Base-by-base conservation (phyloP, 2,329 filamentous ascomycete genomes). In the Pseudogymnoascus sp. region DNA sequence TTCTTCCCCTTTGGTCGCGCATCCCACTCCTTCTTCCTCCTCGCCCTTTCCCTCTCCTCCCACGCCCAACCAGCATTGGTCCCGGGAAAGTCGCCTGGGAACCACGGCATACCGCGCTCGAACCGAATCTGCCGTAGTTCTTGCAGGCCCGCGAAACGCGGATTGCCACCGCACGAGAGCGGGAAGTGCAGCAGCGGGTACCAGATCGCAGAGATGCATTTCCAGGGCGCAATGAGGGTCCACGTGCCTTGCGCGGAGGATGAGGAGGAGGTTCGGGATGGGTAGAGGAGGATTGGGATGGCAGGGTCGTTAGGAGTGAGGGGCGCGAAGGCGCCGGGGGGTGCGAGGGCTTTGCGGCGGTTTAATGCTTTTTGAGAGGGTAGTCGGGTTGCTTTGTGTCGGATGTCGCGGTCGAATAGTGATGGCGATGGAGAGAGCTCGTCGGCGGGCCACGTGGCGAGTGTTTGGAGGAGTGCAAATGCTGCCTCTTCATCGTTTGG, bases 221-320 rank as follows among this genome's bases (percentile, higher is more conserved):
- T 92, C 91, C 93, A 97, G 0, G 94, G 94, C 2, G 94, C 81
- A 24, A 97, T 78, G 1, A 97, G 72, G 0, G 87, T 94, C 91
- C 92, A 97, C 0, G 81, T 86, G 0, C 88, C 87, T 57, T 88
- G 85, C 1, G 78, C 76, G 54, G 80, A 81, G 9, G 73, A 76
- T 37, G 75, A 74, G 1, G 72, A 68, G 9, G 75, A 71, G 8
- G 79, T 72, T 3, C 84, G 81, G 9, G 83, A 84, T 35, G 86
- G 80, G 4, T 90, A 79, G 5, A 95, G 75, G 1, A 93, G 77
- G 39, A 93, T 75, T 0, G 94, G 94, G 13, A 97, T 94, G 1
- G 81, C 76, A 1, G 90, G 89, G 68, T 97, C 92, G 7, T 76
- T 78, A 1, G 78, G 66, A 7, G 79, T 78, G 0, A 83, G 71